Conservation (phyloP, 352 stramenopile genomes). For the Pythium chondricola region DNA sequence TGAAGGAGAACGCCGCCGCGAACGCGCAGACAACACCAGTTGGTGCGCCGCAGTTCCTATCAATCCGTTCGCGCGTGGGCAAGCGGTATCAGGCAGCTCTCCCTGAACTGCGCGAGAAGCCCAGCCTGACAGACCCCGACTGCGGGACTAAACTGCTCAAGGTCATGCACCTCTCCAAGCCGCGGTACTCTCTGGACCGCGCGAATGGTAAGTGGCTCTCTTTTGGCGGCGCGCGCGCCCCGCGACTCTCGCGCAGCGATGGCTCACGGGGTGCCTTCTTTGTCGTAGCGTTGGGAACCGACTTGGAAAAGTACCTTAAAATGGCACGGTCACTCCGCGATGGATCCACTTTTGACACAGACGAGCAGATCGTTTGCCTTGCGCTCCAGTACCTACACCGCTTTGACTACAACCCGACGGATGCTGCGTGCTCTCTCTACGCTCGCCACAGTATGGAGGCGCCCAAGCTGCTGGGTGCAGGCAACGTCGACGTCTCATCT, state of each 20-base stretch:
- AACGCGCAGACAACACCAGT: not conserved
- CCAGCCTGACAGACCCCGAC: constrained; percentile 2
- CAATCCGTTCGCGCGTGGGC: constrained; percentile 72
- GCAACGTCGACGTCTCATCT: not conserved
- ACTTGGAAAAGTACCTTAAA: constrained; percentile 79
- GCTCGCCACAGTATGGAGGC: constrained; percentile 77
- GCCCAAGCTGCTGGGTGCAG: constrained; percentile 23
- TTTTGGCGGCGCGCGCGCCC: not conserved
- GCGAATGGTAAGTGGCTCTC: constrained; percentile 32
- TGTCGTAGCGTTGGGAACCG: constrained; percentile 34
- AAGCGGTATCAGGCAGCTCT: constrained; percentile 77
- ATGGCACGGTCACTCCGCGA: constrained; percentile 67
- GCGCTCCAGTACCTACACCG: constrained; percentile 75
- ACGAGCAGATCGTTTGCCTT: constrained; percentile 63
- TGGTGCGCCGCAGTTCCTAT: constrained; percentile 46
- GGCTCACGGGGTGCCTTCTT: constrained; percentile 1
- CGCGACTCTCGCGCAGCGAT: not conserved
- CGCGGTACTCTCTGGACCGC: constrained; percentile 41
- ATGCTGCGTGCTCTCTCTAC: constrained; percentile 77
- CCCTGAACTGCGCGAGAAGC: constrained; percentile 38
- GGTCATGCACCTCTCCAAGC: constrained; percentile 24
- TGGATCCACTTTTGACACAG: constrained; percentile 71
- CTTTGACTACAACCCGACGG: constrained; percentile 74
- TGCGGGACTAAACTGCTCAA: constrained; percentile 16
- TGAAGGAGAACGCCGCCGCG: constrained; percentile 4